Percentiles rank a stretch among this genome's conserved stretches.
Evolutionary conservation across 345 rosid genomes (phyloP).

Genomic region (Trapa incisa): DNA sequence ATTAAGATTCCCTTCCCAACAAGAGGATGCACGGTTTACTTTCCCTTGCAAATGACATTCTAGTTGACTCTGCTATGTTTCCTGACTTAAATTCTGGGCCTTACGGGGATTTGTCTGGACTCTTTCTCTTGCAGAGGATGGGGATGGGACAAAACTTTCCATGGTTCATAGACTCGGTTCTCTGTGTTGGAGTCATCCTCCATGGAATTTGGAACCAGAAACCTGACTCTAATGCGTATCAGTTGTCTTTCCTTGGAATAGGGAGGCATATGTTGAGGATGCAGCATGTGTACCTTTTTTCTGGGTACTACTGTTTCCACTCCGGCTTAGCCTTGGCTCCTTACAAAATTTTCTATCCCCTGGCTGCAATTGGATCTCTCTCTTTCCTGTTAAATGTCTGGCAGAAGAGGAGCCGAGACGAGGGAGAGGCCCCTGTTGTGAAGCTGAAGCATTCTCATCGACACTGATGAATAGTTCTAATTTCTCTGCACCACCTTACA

Average conservation of each 20-base stretch:
- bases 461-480: conserved; percentile 28
- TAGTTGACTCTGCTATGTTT: too few relatives aligned
- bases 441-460: conserved; percentile 69
- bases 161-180: conserved; percentile 63
- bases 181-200: conserved; percentile 56
- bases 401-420: conserved; percentile 38
- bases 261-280: conserved; percentile 34
- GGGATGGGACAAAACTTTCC: conserved; percentile 70
- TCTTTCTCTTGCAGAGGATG: conserved; percentile 45
- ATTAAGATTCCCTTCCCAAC: too few relatives aligned
- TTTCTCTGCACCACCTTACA: not conserved
- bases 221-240: conserved; percentile 41
- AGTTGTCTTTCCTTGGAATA: conserved; percentile 34
- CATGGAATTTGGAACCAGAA: conserved; percentile 48
- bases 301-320: conserved; percentile 60
- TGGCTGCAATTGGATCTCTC: conserved; percentile 56
- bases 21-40: too few relatives aligned
- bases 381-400: conserved; percentile 36
- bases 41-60: too few relatives aligned
- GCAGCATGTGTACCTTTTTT: conserved; percentile 39
- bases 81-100: too few relatives aligned
- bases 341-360: conserved; percentile 60
- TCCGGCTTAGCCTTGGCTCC: conserved; percentile 70
- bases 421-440: conserved; percentile 36
- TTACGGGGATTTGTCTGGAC: not conserved